A percentile compares a stretch with the other conserved stretches of the same genome.
Conservation (phyloP, 768 basidiomycete genomes). For the Infundibulicybe gibba region DNA sequence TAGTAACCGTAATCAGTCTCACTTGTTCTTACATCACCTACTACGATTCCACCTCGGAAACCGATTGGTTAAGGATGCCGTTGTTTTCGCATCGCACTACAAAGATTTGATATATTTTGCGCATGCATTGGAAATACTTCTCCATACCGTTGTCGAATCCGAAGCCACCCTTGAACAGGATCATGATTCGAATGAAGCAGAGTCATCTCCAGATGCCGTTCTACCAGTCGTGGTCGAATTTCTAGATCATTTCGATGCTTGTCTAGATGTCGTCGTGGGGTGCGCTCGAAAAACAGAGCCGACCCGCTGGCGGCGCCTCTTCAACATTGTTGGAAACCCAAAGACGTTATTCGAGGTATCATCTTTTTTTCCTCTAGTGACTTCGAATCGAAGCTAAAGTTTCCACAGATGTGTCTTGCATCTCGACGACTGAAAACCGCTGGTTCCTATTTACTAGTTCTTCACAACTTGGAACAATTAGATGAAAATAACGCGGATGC, state of each 20-base stretch:
- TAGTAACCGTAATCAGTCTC: slow-evolving; percentile 51
- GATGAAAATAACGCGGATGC: slow-evolving; percentile 80
- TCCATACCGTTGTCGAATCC: slow-evolving; percentile 90
- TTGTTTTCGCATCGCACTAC: slow-evolving; percentile 83
- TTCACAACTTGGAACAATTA: slow-evolving; percentile 90
- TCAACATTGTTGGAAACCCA: slow-evolving; percentile 88
- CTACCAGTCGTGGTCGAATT: slow-evolving; percentile 80
- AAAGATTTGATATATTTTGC: slow-evolving; percentile 88
- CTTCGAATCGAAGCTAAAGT: background rate
- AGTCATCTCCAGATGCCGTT: slow-evolving; percentile 32
- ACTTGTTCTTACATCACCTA: slow-evolving; percentile 91
- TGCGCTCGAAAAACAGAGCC: slow-evolving; percentile 97
- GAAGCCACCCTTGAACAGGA: slow-evolving; percentile 45
- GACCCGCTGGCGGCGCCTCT: slow-evolving; percentile 84
- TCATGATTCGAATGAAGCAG: slow-evolving; percentile 20
- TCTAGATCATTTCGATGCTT: slow-evolving; percentile 89
- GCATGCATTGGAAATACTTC: slow-evolving; percentile 90
- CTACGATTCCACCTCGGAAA: slow-evolving; percentile 77
- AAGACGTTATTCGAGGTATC: slow-evolving; percentile 85
- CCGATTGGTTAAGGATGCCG: slow-evolving; percentile 67
- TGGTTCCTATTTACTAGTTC: slow-evolving; percentile 86
- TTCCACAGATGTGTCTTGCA: slow-evolving; percentile 63
- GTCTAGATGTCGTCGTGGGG: slow-evolving; percentile 90
- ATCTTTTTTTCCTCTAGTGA: background rate
- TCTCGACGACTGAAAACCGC: slow-evolving; percentile 81